phyloP scores from a whole-genome alignment of 192 early-diverging fungal species.

The Backusella westeae region DNA sequence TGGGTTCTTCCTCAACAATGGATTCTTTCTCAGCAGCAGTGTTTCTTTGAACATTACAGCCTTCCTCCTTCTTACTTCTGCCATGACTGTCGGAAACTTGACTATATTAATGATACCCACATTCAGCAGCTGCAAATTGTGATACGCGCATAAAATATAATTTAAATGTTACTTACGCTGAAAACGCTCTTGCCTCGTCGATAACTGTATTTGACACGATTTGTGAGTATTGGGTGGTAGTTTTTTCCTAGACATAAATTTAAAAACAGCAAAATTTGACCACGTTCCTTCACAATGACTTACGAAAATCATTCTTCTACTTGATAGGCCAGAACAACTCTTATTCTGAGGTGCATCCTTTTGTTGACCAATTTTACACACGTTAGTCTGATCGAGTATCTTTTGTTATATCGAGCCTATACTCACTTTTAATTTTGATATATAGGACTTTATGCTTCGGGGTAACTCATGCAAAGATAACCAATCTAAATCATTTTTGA shows the following conservation, averaged over 20 bases:
- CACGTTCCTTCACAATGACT: not conserved
- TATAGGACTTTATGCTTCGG: constrained; percentile 5
- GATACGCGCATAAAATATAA: constrained; percentile 8
- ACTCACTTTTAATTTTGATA: constrained; percentile 8
- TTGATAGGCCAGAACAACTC: not conserved
- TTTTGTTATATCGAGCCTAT: constrained; percentile 1
- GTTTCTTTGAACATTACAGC: not conserved
- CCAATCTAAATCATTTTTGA: constrained; percentile 4
- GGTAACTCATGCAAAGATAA: constrained; percentile 4
- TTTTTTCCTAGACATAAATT: constrained; percentile 11
- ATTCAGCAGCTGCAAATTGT: constrained; percentile 10
- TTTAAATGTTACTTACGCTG: constrained; percentile 9
- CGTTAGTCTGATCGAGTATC: constrained; percentile 3
- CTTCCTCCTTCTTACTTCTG: constrained; percentile 11
- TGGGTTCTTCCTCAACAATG: not conserved
- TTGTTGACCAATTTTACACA: constrained; percentile 5
- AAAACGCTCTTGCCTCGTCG: constrained; percentile 10
- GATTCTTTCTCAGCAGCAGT: constrained; percentile 3
- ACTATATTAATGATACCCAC: constrained; percentile 6
- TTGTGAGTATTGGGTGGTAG: not conserved
- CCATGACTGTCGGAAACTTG: not conserved
- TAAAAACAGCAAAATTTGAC: not conserved
- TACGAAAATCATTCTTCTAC: constrained; percentile 12
- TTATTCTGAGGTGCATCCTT: not conserved
- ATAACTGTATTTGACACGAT: constrained; percentile 6